A percentile compares a stretch with the other conserved stretches of the same genome.
Evolutionary conservation across 192 early-diverging fungal genomes (phyloP).

Genomic region (Entomortierella parvispora): DNA sequence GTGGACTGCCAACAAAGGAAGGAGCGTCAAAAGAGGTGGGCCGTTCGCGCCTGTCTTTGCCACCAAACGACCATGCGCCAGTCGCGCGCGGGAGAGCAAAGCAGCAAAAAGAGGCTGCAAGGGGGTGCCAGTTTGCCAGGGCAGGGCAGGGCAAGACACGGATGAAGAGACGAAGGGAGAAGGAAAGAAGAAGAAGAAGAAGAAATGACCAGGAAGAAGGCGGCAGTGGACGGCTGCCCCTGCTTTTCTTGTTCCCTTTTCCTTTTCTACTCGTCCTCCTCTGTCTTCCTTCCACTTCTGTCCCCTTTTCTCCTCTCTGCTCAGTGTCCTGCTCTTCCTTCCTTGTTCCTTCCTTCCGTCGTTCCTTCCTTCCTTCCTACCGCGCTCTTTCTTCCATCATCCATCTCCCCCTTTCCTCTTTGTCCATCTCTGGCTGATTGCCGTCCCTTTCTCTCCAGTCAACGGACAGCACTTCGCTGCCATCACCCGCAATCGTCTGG

Average conservation of each 20-base stretch:
- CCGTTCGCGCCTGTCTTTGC: no score
- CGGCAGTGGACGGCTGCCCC: no score
- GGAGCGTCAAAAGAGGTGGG: no score
- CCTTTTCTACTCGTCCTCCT: slow-evolving; percentile 1
- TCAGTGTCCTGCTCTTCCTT: neutral
- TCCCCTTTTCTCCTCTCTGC: neutral
- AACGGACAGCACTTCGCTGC: neutral
- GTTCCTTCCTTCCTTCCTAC: neutral
- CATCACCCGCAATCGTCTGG: no score
- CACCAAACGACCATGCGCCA: no score
- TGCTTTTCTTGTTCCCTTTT: neutral
- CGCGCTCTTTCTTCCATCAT: slow-evolving; percentile 1
- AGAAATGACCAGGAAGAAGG: neutral
- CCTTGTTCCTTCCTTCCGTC: neutral
- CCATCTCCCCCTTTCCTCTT: neutral
- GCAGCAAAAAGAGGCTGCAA: no score
- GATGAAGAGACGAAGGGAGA: neutral
- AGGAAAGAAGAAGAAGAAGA: neutral
- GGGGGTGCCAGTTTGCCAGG: no score
- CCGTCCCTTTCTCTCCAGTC: neutral
- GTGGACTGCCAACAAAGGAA: no score
- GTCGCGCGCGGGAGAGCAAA: no score
- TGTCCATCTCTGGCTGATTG: neutral
- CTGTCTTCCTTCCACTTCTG: neutral
- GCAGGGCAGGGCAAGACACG: no score